phyloP scores from a whole-genome alignment of 108 stramenopile species.

The Cyclotella sp. region DNA sequence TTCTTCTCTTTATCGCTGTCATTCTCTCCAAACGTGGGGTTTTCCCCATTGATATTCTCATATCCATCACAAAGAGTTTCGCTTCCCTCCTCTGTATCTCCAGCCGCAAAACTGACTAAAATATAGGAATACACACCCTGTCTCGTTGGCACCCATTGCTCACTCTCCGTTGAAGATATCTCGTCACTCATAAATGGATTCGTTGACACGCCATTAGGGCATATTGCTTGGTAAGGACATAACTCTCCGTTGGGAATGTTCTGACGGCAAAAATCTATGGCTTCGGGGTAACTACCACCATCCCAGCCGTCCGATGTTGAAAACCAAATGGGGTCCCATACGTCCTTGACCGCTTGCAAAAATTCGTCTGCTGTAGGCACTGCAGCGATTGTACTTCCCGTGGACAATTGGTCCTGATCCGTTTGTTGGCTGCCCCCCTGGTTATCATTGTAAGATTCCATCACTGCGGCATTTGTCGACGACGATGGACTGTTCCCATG shows the following conservation, averaged over 20 bases:
- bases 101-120: slow-evolving; percentile 3
- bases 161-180: background rate
- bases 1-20: background rate
- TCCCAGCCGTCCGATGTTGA: background rate
- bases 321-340: slow-evolving; percentile 19
- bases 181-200: background rate
- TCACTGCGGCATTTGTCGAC: background rate
- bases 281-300: slow-evolving; percentile 5
- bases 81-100: background rate
- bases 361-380: slow-evolving; percentile 2
- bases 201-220: slow-evolving; percentile 12
- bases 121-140: slow-evolving; percentile 2
- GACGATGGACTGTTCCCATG: background rate
- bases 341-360: background rate
- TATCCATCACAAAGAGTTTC: slow-evolving; percentile 6
- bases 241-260: background rate
- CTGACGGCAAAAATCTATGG: slow-evolving; percentile 12
- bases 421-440: background rate
- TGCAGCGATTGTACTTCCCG: background rate
- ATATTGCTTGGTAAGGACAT: slow-evolving; percentile 17
- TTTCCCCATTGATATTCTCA: background rate
- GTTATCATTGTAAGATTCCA: background rate
- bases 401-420: background rate
- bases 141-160: slow-evolving; percentile 20
- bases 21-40: background rate